A percentile compares a stretch with the other conserved stretches of the same genome.
These are phyloP conservation scores for Rhodotorula sp. DNA, from an alignment of 1,284 basidiomycete species.

Conservation along the genomic window DNA sequence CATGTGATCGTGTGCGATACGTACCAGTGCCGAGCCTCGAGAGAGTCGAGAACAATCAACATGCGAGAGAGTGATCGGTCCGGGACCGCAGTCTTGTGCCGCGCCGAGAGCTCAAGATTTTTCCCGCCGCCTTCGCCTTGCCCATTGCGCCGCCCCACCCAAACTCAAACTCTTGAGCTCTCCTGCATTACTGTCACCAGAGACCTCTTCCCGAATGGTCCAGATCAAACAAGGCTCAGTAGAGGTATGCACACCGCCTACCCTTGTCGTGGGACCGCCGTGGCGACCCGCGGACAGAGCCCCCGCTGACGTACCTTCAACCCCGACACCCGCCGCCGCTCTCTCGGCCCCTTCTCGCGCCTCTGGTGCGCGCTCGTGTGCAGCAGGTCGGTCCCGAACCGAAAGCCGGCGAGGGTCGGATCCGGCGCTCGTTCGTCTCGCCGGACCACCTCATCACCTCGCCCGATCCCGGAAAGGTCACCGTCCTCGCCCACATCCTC, in stretches of 20 bases:
- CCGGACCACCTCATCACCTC: constrained; percentile 31
- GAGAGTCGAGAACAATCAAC: too few relatives aligned
- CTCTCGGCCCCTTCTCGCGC: neutral
- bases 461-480: constrained; percentile 17
- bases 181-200: too few relatives aligned
- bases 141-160: too few relatives aligned
- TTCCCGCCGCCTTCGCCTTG: too few relatives aligned
- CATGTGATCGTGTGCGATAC: too few relatives aligned
- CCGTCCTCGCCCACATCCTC: constrained; percentile 35
- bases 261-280: neutral
- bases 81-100: too few relatives aligned
- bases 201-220: neutral
- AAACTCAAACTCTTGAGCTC: too few relatives aligned
- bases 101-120: too few relatives aligned
- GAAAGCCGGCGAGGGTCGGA: constrained; percentile 27
- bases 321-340: neutral
- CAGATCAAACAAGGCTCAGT: constrained; percentile 18
- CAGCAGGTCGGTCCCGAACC: constrained; percentile 33
- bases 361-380: neutral
- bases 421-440: constrained; percentile 27
- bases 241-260: constrained; percentile 12
- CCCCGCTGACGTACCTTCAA: neutral
- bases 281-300: neutral
- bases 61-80: too few relatives aligned
- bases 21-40: too few relatives aligned